These are phyloP conservation scores for Nakataea oryzae DNA, from an alignment of 2,329 filamentous ascomycete genomes.

Conservation along the genomic window DNA sequence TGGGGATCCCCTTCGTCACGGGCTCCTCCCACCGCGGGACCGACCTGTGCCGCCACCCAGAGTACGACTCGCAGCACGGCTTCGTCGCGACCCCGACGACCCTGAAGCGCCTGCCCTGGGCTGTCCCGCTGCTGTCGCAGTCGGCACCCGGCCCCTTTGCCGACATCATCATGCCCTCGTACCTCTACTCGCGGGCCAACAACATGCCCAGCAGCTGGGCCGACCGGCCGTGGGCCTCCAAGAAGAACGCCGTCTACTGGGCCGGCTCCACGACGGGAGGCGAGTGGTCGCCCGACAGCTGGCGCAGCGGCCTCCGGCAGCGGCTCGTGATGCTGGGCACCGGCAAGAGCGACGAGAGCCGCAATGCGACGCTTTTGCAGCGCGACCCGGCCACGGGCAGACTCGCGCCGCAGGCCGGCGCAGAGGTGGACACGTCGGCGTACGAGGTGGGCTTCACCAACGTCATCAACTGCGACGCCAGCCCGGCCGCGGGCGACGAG, in stretches of 20 bases:
- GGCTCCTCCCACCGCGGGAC: conserved; percentile 12
- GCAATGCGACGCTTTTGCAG: conserved; percentile 11
- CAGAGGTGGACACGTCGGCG: background rate
- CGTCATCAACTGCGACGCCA: conserved; percentile 27
- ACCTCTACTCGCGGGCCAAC: conserved; percentile 5
- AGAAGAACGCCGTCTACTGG: conserved; percentile 8
- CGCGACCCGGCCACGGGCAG: conserved; percentile 26
- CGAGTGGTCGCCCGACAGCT: conserved; percentile 4
- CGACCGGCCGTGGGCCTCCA: conserved; percentile 5
- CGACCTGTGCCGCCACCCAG: conserved; percentile 33
- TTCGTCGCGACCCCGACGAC: conserved; percentile 31
- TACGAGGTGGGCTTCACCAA: background rate
- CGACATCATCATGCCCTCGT: conserved; percentile 5
- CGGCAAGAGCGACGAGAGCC: conserved; percentile 17
- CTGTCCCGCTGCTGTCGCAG: conserved; percentile 33
- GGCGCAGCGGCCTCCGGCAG: conserved; percentile 5
- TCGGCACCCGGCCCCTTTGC: conserved; percentile 6
- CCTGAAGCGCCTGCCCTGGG: conserved; percentile 25
- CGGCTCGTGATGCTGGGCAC: conserved; percentile 4
- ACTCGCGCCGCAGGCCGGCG: conserved; percentile 16
- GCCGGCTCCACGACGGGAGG: conserved; percentile 7
- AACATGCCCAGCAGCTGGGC: conserved; percentile 2
- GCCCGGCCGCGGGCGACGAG: conserved; percentile 2
- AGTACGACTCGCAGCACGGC: conserved; percentile 32
- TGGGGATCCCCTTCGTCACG: conserved; percentile 26